Evolutionary conservation across 2,329 filamentous ascomycete species (phyloP).

Genomic region (Gliomastix tumulicola): DNA sequence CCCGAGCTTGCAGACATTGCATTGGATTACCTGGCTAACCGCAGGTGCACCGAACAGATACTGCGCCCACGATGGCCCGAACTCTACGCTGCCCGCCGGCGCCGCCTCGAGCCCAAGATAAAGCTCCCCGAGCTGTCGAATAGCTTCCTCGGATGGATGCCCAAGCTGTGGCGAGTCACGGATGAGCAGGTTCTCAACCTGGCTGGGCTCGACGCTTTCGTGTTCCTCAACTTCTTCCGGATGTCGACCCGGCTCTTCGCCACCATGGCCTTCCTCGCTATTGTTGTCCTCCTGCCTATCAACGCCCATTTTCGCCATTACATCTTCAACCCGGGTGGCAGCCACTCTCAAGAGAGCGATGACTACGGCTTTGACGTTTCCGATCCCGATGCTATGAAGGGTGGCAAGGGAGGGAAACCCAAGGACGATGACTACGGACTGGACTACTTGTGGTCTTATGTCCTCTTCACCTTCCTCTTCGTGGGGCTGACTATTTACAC

Average conservation of each 20-base stretch:
- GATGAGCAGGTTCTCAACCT: slow-evolving; percentile 86
- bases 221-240: slow-evolving; percentile 93
- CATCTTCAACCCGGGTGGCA: slow-evolving; percentile 2
- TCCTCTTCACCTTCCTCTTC: slow-evolving; percentile 93
- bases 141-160: slow-evolving; percentile 89
- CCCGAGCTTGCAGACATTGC: slow-evolving; percentile 1
- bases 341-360: slow-evolving; percentile 1
- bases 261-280: slow-evolving; percentile 74
- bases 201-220: slow-evolving; percentile 90
- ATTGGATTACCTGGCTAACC: slow-evolving; percentile 15
- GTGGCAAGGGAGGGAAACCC: slow-evolving; percentile 22
- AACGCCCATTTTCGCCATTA: slow-evolving; percentile 55
- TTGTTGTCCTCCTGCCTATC: slow-evolving; percentile 76
- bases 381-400: slow-evolving; percentile 14
- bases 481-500: slow-evolving; percentile 75
- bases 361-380: slow-evolving; percentile 4
- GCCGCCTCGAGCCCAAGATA: slow-evolving; percentile 52
- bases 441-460: slow-evolving; percentile 80
- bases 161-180: slow-evolving; percentile 73
- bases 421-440: slow-evolving; percentile 24
- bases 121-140: slow-evolving; percentile 73
- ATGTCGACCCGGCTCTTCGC: slow-evolving; percentile 83
- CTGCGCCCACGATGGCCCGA: slow-evolving; percentile 87
- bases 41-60: slow-evolving; percentile 43
- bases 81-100: slow-evolving; percentile 84